Conservation (phyloP, 768 basidiomycete species). For the Artomyces pyxidatus region DNA sequence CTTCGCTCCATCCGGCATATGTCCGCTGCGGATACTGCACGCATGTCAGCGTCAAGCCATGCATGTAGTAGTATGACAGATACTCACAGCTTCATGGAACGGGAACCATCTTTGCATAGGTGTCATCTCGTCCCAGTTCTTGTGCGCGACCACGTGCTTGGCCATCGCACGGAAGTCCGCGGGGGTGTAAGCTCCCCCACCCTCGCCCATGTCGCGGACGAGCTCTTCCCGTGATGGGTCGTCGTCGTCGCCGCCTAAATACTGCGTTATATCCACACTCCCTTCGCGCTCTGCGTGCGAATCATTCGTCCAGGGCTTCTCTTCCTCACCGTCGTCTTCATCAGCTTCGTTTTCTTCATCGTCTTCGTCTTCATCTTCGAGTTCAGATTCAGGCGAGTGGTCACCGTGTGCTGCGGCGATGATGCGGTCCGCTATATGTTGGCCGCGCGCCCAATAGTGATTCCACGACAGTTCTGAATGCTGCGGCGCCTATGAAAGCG, state of each 20-base stretch:
- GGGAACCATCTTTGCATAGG: constrained; percentile 45
- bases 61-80: background rate
- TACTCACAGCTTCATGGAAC: constrained; percentile 41
- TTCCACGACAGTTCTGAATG: constrained; percentile 9
- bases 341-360: constrained; percentile 14
- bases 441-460: constrained; percentile 6
- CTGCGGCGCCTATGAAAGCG: constrained; percentile 12
- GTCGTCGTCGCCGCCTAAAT: constrained; percentile 23
- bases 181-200: constrained; percentile 41
- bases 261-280: background rate
- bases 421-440: constrained; percentile 8
- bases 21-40: background rate
- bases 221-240: too few species aligned
- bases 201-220: constrained; percentile 52
- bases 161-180: constrained; percentile 58
- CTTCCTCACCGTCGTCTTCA: constrained; percentile 19
- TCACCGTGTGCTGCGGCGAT: constrained; percentile 19
- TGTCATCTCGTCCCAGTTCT: constrained; percentile 37
- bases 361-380: background rate
- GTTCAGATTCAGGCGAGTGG: constrained; percentile 21
- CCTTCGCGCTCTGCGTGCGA: background rate
- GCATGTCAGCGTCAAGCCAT: background rate
- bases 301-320: constrained; percentile 21
- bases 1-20: background rate
- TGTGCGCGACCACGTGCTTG: constrained; percentile 43